Percentiles rank a stretch among this genome's conserved stretches.
Evolutionary conservation across 1,284 basidiomycete genomes (phyloP).

Genomic region (Rhodotorula sp.): DNA sequence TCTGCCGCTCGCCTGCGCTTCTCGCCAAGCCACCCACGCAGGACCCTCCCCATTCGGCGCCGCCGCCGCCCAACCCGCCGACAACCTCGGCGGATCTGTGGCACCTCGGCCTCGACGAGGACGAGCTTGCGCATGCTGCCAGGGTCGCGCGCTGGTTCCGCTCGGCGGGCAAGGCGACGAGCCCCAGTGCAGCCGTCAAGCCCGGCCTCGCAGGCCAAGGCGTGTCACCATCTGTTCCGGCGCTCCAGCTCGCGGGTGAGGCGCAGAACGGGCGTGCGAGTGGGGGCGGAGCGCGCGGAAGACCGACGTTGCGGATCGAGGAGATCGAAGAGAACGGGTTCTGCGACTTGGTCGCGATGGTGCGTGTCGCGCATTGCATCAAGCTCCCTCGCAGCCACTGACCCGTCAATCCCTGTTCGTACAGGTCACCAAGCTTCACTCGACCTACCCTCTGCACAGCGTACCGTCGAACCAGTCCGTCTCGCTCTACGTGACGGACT

Average conservation of each 20-base stretch:
- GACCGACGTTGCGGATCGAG: conserved; percentile 2
- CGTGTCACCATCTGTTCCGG: neutral
- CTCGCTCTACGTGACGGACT: conserved; percentile 27
- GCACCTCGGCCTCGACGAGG: neutral
- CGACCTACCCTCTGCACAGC: neutral
- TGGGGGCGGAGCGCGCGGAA: too few species aligned
- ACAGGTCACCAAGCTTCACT: conserved; percentile 8
- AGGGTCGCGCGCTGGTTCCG: conserved; percentile 1
- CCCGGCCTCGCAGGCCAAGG: too few species aligned
- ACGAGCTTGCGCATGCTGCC: conserved; percentile 7
- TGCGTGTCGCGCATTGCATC: neutral
- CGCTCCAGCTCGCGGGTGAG: too few species aligned
- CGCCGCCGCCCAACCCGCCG: neutral
- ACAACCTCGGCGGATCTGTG: too few species aligned
- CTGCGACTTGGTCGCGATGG: conserved; percentile 20
- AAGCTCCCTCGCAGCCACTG: neutral
- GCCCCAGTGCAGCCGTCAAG: neutral
- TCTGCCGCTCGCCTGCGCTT: neutral
- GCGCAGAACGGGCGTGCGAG: neutral
- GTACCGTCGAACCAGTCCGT: neutral
- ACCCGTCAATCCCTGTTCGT: neutral
- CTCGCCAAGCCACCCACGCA: conserved; percentile 1
- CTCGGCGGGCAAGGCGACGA: neutral
- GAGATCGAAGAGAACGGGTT: conserved; percentile 8
- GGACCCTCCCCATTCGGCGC: neutral